These are phyloP conservation scores for Hydrangea macrophylla DNA, from an alignment of 148 eudicot genomes.

Conservation along the genomic window DNA sequence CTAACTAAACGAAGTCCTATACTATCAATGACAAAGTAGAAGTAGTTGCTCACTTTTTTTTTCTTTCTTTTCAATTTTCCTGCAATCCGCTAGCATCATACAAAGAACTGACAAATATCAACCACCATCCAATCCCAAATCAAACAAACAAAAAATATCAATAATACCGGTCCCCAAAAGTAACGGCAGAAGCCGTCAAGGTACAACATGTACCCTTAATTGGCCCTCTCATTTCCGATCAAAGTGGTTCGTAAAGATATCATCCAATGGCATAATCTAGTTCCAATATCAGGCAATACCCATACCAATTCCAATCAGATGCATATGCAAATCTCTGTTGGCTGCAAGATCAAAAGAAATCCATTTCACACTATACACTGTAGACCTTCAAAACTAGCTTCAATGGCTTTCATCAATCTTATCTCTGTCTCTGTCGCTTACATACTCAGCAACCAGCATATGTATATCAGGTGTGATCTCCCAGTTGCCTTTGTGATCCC, in stretches of 20 bases:
- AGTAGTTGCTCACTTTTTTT: background rate
- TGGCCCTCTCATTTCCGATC: background rate
- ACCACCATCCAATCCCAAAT: background rate
- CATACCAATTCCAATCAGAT: background rate
- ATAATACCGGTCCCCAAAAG: background rate
- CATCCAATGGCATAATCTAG: background rate
- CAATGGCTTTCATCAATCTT: background rate
- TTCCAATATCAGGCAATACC: background rate
- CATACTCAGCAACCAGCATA: conserved; percentile 8
- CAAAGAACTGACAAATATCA: background rate
- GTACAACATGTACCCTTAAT: background rate
- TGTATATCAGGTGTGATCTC: background rate
- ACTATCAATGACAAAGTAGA: background rate
- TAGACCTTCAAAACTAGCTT: background rate
- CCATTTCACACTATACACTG: background rate
- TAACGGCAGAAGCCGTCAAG: background rate
- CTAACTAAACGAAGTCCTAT: background rate
- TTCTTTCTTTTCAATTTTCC: background rate
- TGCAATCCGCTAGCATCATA: background rate
- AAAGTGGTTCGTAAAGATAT: background rate
- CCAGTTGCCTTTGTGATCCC: conserved; percentile 4
- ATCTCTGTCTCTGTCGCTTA: background rate
- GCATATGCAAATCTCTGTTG: background rate
- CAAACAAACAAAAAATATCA: background rate
- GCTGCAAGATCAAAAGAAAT: background rate